phyloP scores from a whole-genome alignment of 164 flowering plant genomes.

The Berberis thunbergii region DNA sequence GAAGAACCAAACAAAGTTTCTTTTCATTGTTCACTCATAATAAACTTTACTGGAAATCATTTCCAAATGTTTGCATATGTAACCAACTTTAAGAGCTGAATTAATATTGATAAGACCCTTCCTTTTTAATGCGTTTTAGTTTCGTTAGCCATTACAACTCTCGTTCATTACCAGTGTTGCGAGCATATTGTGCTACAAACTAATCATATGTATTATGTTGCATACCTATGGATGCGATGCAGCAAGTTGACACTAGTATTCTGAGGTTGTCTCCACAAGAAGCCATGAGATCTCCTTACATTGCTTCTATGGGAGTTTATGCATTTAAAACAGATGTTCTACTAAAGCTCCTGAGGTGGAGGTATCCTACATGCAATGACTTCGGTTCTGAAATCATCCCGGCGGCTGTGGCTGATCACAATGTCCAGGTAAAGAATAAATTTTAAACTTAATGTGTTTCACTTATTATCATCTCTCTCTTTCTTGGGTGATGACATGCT shows the following conservation, averaged over 20 bases:
- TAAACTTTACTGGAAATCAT: neutral
- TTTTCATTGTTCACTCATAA: neutral
- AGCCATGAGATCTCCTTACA: constrained; percentile 57
- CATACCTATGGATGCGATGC: constrained; percentile 20
- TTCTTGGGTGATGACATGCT: neutral
- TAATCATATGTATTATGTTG: neutral
- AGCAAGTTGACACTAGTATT: constrained; percentile 72
- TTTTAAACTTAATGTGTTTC: neutral
- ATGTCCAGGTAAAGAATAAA: constrained; percentile 52
- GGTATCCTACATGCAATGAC: constrained; percentile 83
- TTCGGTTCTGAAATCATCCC: constrained; percentile 98
- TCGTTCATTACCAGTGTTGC: neutral
- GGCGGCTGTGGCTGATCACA: constrained; percentile 61
- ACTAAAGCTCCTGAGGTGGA: constrained; percentile 64
- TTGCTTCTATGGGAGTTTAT: constrained; percentile 98
- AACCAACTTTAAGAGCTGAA: neutral
- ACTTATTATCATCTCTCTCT: no score
- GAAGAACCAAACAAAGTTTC: neutral
- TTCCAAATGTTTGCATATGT: neutral
- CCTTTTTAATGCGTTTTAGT: neutral
- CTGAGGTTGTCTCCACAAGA: constrained; percentile 64
- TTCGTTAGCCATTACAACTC: neutral
- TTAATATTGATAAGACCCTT: neutral
- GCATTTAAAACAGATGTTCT: constrained; percentile 67
- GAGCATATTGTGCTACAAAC: neutral